These are phyloP conservation scores for Calonectria multiphialidica DNA, from an alignment of 2,329 filamentous ascomycete genomes.

Conservation along the genomic window DNA sequence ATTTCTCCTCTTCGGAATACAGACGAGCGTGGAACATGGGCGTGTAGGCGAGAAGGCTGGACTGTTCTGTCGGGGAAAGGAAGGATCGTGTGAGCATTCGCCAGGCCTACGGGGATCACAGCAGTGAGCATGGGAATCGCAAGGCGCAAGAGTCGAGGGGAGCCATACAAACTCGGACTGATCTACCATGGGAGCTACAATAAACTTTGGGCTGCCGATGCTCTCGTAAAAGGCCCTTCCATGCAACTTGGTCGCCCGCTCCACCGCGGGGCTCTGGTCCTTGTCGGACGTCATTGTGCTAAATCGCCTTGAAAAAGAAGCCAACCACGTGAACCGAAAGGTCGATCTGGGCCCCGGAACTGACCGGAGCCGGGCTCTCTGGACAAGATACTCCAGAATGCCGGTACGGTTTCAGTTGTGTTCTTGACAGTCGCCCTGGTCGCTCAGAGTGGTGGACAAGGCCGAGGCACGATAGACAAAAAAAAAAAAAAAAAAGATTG, in stretches of 20 bases:
- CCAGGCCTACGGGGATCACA: conserved; percentile 78
- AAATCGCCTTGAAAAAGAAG: conserved; percentile 31
- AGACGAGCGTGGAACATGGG: conserved; percentile 97
- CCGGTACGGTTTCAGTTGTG: neutral
- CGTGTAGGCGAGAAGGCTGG: conserved; percentile 85
- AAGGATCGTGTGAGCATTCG: conserved; percentile 96
- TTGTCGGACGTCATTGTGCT: conserved; percentile 48
- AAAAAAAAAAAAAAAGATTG: neutral
- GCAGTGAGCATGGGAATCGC: neutral
- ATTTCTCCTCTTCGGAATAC: conserved; percentile 81
- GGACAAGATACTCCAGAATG: conserved; percentile 38
- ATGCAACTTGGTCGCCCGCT: conserved; percentile 70
- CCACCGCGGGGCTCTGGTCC: conserved; percentile 32
- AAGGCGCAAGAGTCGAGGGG: neutral
- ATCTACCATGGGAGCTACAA: conserved; percentile 98
- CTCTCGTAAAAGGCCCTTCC: conserved; percentile 95
- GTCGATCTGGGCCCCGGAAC: conserved; percentile 33
- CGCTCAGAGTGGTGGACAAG: neutral
- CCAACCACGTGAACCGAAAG: conserved; percentile 2
- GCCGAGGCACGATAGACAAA: neutral
- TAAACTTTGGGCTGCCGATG: conserved; percentile 89
- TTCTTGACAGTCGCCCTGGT: conserved; percentile 11
- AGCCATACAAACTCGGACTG: conserved; percentile 92
- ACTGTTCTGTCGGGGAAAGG: conserved; percentile 74
- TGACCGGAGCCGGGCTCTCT: conserved; percentile 38